Evolutionary conservation across 2,329 filamentous ascomycete genomes (phyloP).

Genomic region (Aspergillus neoniger): DNA sequence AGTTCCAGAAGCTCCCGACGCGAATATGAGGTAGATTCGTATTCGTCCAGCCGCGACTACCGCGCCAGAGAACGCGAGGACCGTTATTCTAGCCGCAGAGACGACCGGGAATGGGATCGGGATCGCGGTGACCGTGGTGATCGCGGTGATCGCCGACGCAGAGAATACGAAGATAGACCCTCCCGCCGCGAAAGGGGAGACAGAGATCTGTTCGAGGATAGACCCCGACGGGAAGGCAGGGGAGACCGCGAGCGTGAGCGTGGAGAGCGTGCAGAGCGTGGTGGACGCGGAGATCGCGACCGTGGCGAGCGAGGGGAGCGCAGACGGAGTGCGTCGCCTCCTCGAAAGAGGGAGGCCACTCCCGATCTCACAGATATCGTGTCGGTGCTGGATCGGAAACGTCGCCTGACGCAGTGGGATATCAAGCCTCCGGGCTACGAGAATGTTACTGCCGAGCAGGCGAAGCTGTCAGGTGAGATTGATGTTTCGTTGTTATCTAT

Average conservation of each 20-base stretch:
- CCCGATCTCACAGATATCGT: slow-evolving; percentile 87
- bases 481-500: background rate
- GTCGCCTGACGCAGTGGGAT: slow-evolving; percentile 97
- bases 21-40: slow-evolving; percentile 77
- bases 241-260: slow-evolving; percentile 36
- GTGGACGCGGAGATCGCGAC: background rate
- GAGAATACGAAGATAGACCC: slow-evolving; percentile 64
- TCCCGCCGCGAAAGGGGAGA: slow-evolving; percentile 56
- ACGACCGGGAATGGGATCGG: slow-evolving; percentile 76
- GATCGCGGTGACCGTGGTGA: slow-evolving; percentile 57
- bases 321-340: slow-evolving; percentile 71
- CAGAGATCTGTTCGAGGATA: slow-evolving; percentile 65
- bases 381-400: slow-evolving; percentile 81
- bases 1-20: slow-evolving; percentile 67
- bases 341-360: slow-evolving; percentile 90
- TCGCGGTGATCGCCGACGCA: slow-evolving; percentile 46
- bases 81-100: slow-evolving; percentile 73
- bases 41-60: slow-evolving; percentile 90
- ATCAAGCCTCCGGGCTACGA: slow-evolving; percentile 98
- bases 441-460: slow-evolving; percentile 96
- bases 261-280: slow-evolving; percentile 29
- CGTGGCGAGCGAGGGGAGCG: slow-evolving; percentile 52
- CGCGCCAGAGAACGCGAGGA: slow-evolving; percentile 93
- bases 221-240: slow-evolving; percentile 49
- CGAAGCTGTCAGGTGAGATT: slow-evolving; percentile 75